phyloP scores from a whole-genome alignment of 2,329 filamentous ascomycete species.

The Juglanconis oblonga region DNA sequence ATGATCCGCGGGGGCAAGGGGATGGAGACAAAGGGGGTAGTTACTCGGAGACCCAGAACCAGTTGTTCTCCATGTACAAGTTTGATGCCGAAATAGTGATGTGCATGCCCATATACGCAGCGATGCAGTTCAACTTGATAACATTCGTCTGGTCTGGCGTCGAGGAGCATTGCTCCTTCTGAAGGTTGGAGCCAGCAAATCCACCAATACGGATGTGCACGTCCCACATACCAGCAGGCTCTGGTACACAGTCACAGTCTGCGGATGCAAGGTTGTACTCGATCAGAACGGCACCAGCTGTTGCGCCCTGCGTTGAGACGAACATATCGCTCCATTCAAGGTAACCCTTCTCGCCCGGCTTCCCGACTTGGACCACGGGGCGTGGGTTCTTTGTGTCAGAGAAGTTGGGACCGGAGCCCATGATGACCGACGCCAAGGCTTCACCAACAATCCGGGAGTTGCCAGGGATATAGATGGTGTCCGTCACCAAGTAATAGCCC shows the following conservation, averaged over 20 bases:
- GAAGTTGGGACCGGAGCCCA: slow-evolving; percentile 56
- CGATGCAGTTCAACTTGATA: slow-evolving; percentile 32
- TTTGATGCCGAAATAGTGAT: slow-evolving; percentile 35
- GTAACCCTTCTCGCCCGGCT: slow-evolving; percentile 57
- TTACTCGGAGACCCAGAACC: slow-evolving; percentile 44
- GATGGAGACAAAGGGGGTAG: not conserved
- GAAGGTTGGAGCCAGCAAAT: slow-evolving; percentile 65
- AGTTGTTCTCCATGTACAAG: slow-evolving; percentile 48
- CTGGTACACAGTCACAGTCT: slow-evolving; percentile 18
- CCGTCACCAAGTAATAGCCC: slow-evolving; percentile 59
- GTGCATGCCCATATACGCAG: slow-evolving; percentile 38
- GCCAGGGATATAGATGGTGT: slow-evolving; percentile 47
- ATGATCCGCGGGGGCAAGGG: not conserved
- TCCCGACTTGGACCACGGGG: slow-evolving; percentile 61
- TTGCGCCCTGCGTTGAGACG: slow-evolving; percentile 64
- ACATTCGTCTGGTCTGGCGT: slow-evolving; percentile 27
- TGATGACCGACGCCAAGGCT: slow-evolving; percentile 45
- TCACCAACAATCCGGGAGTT: slow-evolving; percentile 59
- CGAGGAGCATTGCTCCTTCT: slow-evolving; percentile 65
- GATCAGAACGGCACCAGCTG: slow-evolving; percentile 67
- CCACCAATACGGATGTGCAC: slow-evolving; percentile 74
- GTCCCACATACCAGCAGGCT: slow-evolving; percentile 65
- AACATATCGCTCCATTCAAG: slow-evolving; percentile 73
- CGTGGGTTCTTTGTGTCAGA: slow-evolving; percentile 56
- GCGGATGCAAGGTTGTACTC: slow-evolving; percentile 64